Conservation (phyloP, 495 filamentous ascomycete genomes). For the Penicillium arizonense region DNA sequence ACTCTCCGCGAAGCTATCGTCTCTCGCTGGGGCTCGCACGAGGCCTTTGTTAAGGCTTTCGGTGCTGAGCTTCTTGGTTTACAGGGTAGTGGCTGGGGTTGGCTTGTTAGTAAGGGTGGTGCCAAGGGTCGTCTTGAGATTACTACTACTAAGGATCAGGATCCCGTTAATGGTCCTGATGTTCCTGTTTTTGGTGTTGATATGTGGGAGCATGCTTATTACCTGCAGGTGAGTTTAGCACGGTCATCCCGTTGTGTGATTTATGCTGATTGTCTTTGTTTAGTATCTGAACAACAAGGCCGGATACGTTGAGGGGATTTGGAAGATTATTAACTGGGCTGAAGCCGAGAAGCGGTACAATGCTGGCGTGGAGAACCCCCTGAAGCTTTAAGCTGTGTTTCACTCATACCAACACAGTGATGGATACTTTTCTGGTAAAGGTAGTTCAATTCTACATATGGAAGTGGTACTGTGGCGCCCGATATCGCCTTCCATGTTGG, state of each 20-base stretch:
- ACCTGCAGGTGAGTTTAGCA: conserved; percentile 44
- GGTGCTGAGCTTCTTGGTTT: conserved; percentile 71
- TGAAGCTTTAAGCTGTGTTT: conserved; percentile 21
- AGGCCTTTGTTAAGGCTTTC: conserved; percentile 67
- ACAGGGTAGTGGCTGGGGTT: conserved; percentile 93
- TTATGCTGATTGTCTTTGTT: conserved; percentile 22
- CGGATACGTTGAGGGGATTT: conserved; percentile 88
- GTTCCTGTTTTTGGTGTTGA: conserved; percentile 85
- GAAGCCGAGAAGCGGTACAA: conserved; percentile 77
- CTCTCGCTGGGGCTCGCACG: conserved; percentile 66
- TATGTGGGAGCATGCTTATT: conserved; percentile 94
- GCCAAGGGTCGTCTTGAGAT: conserved; percentile 66
- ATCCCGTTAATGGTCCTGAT: conserved; percentile 76
- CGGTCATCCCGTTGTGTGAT: neutral
- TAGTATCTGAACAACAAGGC: conserved; percentile 98
- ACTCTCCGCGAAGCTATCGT: conserved; percentile 59
- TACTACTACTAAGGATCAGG: conserved; percentile 80
- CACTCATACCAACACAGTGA: too few species aligned
- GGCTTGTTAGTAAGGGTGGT: conserved; percentile 74
- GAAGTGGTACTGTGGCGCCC: too few species aligned
- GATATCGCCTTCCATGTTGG: too few species aligned
- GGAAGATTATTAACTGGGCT: conserved; percentile 97
- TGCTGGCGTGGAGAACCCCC: conserved; percentile 26
- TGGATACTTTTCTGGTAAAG: too few species aligned
- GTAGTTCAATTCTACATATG: too few species aligned